phyloP scores from a whole-genome alignment of 2,329 filamentous ascomycete genomes.

The Fusarium nygamai region DNA sequence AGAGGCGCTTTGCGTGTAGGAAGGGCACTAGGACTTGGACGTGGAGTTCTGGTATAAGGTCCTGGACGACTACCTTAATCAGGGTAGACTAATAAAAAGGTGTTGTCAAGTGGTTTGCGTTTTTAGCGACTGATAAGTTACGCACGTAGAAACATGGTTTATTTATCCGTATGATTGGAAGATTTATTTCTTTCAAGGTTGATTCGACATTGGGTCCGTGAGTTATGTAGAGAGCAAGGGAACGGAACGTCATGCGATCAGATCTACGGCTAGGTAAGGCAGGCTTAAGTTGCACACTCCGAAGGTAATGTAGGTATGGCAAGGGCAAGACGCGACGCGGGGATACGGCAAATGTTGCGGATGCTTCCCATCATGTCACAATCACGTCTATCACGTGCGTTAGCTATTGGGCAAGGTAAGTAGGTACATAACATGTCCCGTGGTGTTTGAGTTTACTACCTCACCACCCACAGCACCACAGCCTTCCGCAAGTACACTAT shows the following conservation, averaged over 20 bases:
- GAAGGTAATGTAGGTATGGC: background rate
- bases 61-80: background rate
- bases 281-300: background rate
- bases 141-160: background rate
- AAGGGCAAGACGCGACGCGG: conserved; percentile 23
- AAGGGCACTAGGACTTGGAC: background rate
- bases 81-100: background rate
- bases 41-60: background rate
- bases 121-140: background rate
- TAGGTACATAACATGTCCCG: background rate
- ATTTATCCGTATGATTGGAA: background rate
- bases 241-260: conserved; percentile 1
- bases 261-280: background rate
- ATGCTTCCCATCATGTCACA: background rate
- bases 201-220: background rate
- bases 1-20: background rate
- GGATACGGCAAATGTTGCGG: conserved; percentile 1
- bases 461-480: background rate
- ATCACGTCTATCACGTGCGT: background rate
- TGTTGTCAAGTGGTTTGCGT: background rate
- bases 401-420: background rate
- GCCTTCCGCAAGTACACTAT: background rate
- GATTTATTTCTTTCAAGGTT: background rate
- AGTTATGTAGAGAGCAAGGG: background rate
- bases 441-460: background rate